phyloP scores from a whole-genome alignment of 148 eudicot species.

The Rhododendron kiyosumense region DNA sequence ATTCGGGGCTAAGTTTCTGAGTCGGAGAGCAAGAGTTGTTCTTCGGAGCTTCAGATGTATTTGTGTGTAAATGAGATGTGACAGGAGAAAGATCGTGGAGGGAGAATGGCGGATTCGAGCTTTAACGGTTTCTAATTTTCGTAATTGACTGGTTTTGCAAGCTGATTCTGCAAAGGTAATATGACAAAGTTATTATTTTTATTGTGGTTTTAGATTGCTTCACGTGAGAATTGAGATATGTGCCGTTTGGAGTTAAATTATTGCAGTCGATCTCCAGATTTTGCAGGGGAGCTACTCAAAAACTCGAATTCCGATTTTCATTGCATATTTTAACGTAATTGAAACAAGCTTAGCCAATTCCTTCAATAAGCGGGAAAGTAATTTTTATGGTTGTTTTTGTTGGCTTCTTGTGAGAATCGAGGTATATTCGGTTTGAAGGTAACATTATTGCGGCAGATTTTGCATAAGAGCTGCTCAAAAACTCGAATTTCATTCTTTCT shows the following conservation, averaged over 20 bases:
- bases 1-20: background rate
- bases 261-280: background rate
- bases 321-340: background rate
- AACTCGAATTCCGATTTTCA: background rate
- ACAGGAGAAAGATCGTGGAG: background rate
- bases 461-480: background rate
- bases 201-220: background rate
- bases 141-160: background rate
- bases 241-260: background rate
- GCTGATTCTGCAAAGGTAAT: background rate
- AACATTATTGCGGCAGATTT: too few species aligned
- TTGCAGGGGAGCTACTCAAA: background rate
- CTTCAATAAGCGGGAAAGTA: background rate
- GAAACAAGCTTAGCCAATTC: background rate
- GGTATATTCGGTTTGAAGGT: background rate
- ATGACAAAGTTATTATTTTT: background rate
- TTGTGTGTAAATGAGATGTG: background rate
- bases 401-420: background rate
- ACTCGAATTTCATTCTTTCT: background rate
- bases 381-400: background rate
- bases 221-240: background rate
- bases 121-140: background rate
- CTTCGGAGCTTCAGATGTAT: background rate
- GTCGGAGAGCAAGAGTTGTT: background rate
- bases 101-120: background rate